Evolutionary conservation across 139 green algal species (phyloP).

Genomic region (Chlamydomonas schloesseri): DNA sequence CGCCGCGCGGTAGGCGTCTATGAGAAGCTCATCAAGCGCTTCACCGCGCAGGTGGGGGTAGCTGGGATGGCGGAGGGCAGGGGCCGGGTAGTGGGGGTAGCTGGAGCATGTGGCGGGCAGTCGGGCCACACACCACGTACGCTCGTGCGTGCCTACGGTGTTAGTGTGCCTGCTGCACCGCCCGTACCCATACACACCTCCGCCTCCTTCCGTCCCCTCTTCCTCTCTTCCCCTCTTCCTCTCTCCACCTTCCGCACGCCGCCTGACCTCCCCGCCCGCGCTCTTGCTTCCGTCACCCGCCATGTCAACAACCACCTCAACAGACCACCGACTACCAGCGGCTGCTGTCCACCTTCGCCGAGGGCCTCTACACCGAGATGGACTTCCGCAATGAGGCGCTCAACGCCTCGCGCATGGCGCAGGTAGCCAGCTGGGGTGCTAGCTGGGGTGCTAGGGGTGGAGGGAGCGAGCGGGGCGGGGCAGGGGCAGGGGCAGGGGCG

Average conservation of each 20-base stretch:
- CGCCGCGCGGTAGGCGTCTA: slow-evolving; percentile 84
- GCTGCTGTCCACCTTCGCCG: slow-evolving; percentile 84
- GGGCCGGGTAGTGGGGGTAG: no score
- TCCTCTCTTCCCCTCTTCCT: not conserved
- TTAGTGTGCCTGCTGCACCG: no score
- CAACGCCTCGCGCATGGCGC: slow-evolving; percentile 77
- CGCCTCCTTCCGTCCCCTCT: not conserved
- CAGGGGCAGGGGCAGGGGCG: no score
- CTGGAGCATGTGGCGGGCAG: no score
- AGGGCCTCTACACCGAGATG: slow-evolving; percentile 80
- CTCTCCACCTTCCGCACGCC: slow-evolving; percentile 33
- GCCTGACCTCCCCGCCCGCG: no score
- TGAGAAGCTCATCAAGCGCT: slow-evolving; percentile 81
- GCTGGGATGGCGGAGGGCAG: no score
- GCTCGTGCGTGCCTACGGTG: no score
- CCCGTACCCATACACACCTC: no score
- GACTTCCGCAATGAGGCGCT: slow-evolving; percentile 86
- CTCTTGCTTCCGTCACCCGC: no score
- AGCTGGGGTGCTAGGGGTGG: not conserved
- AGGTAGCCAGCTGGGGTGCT: slow-evolving; percentile 37
- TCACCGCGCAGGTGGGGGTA: slow-evolving; percentile 62
- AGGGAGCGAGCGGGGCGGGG: not conserved
- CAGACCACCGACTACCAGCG: slow-evolving; percentile 91
- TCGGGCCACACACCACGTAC: no score
- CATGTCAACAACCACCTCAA: no score